These are phyloP conservation scores for Cordyceps pruinosa DNA, from an alignment of 2,329 filamentous ascomycete species.

Conservation along the genomic window DNA sequence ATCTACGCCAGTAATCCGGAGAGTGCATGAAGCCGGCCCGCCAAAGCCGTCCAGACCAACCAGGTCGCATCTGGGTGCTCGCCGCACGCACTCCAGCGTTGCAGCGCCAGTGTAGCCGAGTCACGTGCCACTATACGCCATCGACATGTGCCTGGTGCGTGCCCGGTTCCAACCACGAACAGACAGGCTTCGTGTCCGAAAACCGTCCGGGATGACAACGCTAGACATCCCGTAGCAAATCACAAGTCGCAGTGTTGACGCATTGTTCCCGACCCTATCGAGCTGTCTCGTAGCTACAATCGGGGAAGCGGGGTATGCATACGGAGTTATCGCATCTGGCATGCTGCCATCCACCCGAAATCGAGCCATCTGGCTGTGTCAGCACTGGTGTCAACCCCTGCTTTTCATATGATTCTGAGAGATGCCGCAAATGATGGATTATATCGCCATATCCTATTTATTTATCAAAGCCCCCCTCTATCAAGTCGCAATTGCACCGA, in stretches of 20 bases:
- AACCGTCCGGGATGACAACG: background rate
- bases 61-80: background rate
- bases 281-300: background rate
- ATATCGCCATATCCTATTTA: background rate
- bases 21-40: slow-evolving; percentile 1
- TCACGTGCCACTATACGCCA: background rate
- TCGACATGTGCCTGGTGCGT: slow-evolving; percentile 2
- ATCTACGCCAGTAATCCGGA: background rate
- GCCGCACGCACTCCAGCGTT: background rate
- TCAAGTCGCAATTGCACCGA: background rate
- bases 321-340: background rate
- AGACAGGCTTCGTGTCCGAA: background rate
- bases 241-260: background rate
- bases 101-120: background rate
- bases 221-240: background rate
- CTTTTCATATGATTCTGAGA: background rate
- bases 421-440: background rate
- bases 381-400: background rate
- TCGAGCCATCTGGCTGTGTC: background rate
- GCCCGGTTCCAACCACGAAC: background rate
- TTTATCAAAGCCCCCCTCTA: background rate
- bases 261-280: background rate
- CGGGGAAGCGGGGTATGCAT: slow-evolving; percentile 1
- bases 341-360: background rate
- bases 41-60: background rate